These are phyloP conservation scores for Pichia cactophila DNA, from an alignment of 1,139 yeast genomes.

Conservation along the genomic window DNA sequence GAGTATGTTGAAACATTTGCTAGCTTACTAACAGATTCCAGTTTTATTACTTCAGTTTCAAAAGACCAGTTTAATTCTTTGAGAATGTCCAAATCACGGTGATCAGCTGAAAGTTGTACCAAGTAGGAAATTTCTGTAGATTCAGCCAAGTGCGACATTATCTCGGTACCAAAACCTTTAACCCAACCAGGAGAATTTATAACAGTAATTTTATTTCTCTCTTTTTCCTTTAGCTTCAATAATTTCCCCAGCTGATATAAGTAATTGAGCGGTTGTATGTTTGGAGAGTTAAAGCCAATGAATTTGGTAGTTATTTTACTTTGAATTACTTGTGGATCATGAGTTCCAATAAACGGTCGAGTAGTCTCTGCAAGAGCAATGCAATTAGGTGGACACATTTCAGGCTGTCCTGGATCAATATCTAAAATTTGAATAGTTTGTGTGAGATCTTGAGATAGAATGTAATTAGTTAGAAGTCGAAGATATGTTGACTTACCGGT, in stretches of 20 bases:
- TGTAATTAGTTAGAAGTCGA: constrained; percentile 44
- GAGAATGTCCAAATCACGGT: constrained; percentile 8
- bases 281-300: constrained; percentile 70
- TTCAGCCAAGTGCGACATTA: constrained; percentile 44
- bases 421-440: constrained; percentile 46
- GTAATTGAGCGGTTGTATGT: constrained; percentile 58
- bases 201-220: constrained; percentile 39
- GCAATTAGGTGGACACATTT: constrained; percentile 65
- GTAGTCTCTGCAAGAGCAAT: constrained; percentile 38
- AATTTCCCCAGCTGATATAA: constrained; percentile 39
- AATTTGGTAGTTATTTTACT: constrained; percentile 32
- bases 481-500: constrained; percentile 80
- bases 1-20: constrained; percentile 28
- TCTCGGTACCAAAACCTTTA: constrained; percentile 75
- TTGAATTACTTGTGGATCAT: constrained; percentile 22
- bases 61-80: constrained; percentile 6
- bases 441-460: constrained; percentile 17
- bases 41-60: constrained; percentile 5
- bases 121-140: constrained; percentile 49
- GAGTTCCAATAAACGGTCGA: constrained; percentile 29
- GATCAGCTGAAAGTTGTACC: constrained; percentile 31
- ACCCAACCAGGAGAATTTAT: constrained; percentile 93
- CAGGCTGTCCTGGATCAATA: constrained; percentile 90
- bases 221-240: constrained; percentile 19
- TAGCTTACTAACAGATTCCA: not conserved